These are phyloP conservation scores for Poterioochromonas sp. DNA, from an alignment of 352 stramenopile species.

Conservation along the genomic window DNA sequence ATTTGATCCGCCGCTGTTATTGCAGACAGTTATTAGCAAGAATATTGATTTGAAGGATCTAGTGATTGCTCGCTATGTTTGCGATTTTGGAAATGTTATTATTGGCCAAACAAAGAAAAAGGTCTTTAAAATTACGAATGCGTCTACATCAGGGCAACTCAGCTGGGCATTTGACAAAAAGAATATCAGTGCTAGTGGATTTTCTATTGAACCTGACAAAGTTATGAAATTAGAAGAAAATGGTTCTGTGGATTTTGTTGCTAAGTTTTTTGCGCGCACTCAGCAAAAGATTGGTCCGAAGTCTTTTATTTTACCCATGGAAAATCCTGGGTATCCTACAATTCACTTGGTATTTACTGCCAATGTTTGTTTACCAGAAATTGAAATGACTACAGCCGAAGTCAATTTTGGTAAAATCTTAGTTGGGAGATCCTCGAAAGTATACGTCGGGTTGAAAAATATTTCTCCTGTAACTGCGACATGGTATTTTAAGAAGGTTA, in stretches of 20 bases:
- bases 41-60: slow-evolving; percentile 46
- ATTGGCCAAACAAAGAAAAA: slow-evolving; percentile 75
- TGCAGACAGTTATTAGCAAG: neutral
- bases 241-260: slow-evolving; percentile 68
- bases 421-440: slow-evolving; percentile 68
- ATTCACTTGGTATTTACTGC: slow-evolving; percentile 65
- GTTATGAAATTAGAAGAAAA: slow-evolving; percentile 80
- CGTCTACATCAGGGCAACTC: slow-evolving; percentile 58
- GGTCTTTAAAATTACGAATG: slow-evolving; percentile 82
- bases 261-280: slow-evolving; percentile 69
- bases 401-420: slow-evolving; percentile 79
- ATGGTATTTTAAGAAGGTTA: slow-evolving; percentile 78
- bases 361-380: slow-evolving; percentile 75
- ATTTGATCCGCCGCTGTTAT: neutral
- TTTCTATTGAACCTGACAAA: slow-evolving; percentile 80
- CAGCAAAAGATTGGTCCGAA: slow-evolving; percentile 30
- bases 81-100: slow-evolving; percentile 87
- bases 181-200: slow-evolving; percentile 64
- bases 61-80: slow-evolving; percentile 71
- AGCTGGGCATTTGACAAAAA: slow-evolving; percentile 84
- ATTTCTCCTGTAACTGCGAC: slow-evolving; percentile 66
- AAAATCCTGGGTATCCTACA: slow-evolving; percentile 46
- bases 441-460: slow-evolving; percentile 81
- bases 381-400: slow-evolving; percentile 62
- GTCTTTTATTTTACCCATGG: slow-evolving; percentile 28